A percentile compares a stretch with the other conserved stretches of the same genome.
Conservation (phyloP, 2,329 filamentous ascomycete genomes). For the Venturia pyrina region DNA sequence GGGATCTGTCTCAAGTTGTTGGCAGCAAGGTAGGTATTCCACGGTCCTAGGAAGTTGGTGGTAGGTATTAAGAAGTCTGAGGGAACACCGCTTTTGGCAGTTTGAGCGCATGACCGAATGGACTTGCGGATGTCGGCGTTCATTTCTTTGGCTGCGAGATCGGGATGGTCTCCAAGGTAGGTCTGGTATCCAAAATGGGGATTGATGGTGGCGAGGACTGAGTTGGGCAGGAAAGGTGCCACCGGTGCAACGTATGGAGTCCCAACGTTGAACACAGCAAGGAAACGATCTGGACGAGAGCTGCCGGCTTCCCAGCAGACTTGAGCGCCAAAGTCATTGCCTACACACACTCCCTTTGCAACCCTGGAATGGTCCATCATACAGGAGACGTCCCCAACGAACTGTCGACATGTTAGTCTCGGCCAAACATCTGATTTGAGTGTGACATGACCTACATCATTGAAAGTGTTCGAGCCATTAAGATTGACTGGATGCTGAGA, state of each 20-base stretch:
- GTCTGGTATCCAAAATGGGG: conserved; percentile 10
- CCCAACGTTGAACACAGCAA: conserved; percentile 11
- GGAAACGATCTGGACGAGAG: conserved; percentile 10
- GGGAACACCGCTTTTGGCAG: not conserved
- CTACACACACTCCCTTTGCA: conserved; percentile 7
- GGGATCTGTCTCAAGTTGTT: conserved; percentile 11
- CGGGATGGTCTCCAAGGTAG: not conserved
- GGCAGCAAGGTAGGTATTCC: not conserved
- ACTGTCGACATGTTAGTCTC: not conserved
- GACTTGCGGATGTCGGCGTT: conserved; percentile 3
- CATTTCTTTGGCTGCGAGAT: conserved; percentile 8
- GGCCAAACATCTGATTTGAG: not conserved
- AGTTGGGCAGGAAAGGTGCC: conserved; percentile 2
- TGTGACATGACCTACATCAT: not conserved
- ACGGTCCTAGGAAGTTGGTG: conserved; percentile 10
- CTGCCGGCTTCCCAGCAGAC: conserved; percentile 13
- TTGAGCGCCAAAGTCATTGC: conserved; percentile 12
- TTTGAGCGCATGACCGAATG: conserved; percentile 12
- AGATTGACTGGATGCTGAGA: conserved; percentile 8
- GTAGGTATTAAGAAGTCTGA: conserved; percentile 4
- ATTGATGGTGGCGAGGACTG: conserved; percentile 8
- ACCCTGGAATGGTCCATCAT: conserved; percentile 10
- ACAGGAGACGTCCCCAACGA: conserved; percentile 10
- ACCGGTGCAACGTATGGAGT: conserved; percentile 9
- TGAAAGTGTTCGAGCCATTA: conserved; percentile 9